A percentile compares a stretch with the other conserved stretches of the same genome.
Conservation (phyloP, 2,329 filamentous ascomycete genomes). For the Hypoxylon sp. region DNA sequence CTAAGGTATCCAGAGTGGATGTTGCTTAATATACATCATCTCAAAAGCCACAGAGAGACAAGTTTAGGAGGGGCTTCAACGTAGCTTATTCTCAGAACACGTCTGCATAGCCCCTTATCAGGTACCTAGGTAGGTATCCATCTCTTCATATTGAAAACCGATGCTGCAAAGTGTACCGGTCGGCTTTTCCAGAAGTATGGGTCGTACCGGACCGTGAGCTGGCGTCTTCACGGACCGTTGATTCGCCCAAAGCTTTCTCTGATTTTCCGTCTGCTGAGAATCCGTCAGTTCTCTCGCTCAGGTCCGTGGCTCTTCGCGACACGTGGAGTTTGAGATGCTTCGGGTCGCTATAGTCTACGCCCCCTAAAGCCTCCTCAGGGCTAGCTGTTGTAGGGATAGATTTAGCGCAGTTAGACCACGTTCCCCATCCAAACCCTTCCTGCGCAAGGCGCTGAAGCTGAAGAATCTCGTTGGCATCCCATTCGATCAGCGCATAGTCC, state of each 20-base stretch:
- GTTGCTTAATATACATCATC: too few species aligned
- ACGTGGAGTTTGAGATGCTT: neutral
- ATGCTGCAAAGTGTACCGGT: neutral
- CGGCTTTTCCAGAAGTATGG: neutral
- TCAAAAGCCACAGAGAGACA: too few species aligned
- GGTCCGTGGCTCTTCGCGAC: neutral
- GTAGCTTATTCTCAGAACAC: too few species aligned
- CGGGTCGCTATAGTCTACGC: neutral
- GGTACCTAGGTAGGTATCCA: too few species aligned
- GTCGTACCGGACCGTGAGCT: neutral
- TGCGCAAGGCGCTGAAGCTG: conserved; percentile 12
- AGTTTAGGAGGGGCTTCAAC: too few species aligned
- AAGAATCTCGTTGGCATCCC: conserved; percentile 3
- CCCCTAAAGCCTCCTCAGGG: neutral
- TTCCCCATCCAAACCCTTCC: conserved; percentile 4
- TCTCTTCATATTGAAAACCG: neutral
- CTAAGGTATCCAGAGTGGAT: too few species aligned
- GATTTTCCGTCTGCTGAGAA: too few species aligned
- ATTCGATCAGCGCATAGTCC: conserved; percentile 9
- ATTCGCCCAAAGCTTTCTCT: neutral
- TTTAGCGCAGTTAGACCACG: neutral
- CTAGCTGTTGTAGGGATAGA: neutral
- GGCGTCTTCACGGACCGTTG: neutral
- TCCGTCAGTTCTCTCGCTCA: neutral
- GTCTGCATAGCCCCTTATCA: too few species aligned